These are phyloP conservation scores for Pichia exigua DNA, from an alignment of 805 yeast genomes.

Conservation along the genomic window DNA sequence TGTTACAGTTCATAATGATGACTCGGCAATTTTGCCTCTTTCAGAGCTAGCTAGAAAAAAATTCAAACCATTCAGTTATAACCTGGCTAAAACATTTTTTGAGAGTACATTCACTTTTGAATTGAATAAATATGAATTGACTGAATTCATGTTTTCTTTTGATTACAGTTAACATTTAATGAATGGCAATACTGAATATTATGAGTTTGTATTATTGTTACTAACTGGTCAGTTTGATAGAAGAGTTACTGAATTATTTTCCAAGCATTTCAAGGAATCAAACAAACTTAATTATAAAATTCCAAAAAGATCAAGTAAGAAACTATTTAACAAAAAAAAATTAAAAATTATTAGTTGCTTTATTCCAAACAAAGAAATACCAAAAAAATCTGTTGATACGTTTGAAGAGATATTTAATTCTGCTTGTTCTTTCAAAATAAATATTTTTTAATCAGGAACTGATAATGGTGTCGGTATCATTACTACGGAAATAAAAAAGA, in stretches of 20 bases:
- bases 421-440: not conserved
- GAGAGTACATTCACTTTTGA: not conserved
- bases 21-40: not conserved
- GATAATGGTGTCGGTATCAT: not conserved
- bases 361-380: not conserved
- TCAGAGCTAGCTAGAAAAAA: not conserved
- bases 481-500: not conserved
- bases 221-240: not conserved
- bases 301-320: not conserved
- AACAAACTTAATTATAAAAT: not conserved
- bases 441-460: not conserved
- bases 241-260: not conserved
- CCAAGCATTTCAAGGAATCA: not conserved
- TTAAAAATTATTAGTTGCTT: not conserved
- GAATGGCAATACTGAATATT: not conserved
- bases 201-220: not conserved
- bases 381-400: not conserved
- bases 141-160: not conserved
- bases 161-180: not conserved
- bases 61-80: not conserved
- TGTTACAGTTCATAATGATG: not conserved
- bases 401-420: not conserved
- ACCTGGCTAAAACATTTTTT: not conserved
- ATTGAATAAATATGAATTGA: not conserved
- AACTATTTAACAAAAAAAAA: not conserved